Conservation (phyloP, 2,329 filamentous ascomycete species). For the Phialophora macrospora region DNA sequence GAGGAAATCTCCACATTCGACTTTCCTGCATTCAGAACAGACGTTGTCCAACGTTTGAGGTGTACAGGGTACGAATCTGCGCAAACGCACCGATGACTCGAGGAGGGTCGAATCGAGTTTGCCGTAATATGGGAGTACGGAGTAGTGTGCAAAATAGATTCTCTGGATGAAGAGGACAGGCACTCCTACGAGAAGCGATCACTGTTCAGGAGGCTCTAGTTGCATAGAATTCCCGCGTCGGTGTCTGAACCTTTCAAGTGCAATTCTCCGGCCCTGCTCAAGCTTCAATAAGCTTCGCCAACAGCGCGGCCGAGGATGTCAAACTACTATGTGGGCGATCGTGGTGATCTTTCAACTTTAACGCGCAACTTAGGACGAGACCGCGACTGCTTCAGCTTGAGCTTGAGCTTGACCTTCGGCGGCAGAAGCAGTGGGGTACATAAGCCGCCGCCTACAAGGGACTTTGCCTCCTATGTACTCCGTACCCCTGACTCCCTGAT, state of each 20-base stretch:
- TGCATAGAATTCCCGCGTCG: no score
- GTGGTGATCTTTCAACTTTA: neutral
- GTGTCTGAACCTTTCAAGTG: neutral
- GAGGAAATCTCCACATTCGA: neutral
- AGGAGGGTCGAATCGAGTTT: no score
- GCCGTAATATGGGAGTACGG: no score
- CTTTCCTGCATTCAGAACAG: neutral
- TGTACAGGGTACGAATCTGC: no score
- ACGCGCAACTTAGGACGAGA: neutral
- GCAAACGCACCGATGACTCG: no score
- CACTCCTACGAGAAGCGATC: no score
- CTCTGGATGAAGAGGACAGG: no score
- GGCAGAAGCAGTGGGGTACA: neutral
- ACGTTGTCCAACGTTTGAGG: neutral
- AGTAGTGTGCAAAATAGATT: no score
- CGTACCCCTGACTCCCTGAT: neutral
- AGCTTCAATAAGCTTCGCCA: neutral
- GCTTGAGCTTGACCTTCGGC: neutral
- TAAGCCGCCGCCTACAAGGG: no score
- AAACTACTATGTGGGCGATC: neutral
- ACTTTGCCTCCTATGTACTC: no score
- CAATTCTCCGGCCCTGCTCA: neutral
- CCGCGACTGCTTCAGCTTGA: neutral
- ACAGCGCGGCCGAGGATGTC: neutral
- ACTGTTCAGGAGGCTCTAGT: no score